Evolutionary conservation across 495 filamentous ascomycete species (phyloP).

Genomic region (Lichenothelia convexa): DNA sequence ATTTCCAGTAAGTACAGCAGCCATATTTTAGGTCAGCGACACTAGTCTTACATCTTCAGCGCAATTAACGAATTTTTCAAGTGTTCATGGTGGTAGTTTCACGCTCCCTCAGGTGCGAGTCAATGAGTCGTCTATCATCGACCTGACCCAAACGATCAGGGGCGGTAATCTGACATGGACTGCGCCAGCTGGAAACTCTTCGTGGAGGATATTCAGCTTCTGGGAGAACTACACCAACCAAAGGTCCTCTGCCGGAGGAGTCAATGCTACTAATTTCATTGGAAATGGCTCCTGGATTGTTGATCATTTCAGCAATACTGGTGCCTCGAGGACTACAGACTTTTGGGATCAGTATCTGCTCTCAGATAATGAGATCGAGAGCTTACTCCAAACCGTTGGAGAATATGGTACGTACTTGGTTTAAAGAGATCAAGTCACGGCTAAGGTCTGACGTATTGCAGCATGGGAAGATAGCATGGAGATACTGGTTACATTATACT

Average conservation of each 20-base stretch:
- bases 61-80: too few relatives aligned
- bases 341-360: conserved; percentile 31
- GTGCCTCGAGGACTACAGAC: conserved; percentile 24
- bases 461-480: conserved; percentile 36
- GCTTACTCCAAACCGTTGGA: conserved; percentile 5
- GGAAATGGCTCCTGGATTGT: conserved; percentile 31
- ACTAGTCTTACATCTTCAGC: too few relatives aligned
- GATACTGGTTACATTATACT: conserved; percentile 23
- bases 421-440: too few relatives aligned
- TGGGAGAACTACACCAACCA: conserved; percentile 23
- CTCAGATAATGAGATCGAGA: neutral
- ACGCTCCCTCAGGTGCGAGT: neutral
- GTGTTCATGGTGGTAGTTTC: neutral
- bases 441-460: conserved; percentile 8
- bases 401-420: conserved; percentile 22
- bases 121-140: conserved; percentile 2
- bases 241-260: conserved; percentile 6
- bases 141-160: conserved; percentile 2
- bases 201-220: conserved; percentile 21
- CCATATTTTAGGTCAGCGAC: too few relatives aligned
- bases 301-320: conserved; percentile 29
- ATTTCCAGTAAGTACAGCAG: neutral
- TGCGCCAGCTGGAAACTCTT: neutral
- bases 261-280: conserved; percentile 11
- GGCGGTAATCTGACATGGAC: conserved; percentile 1